Conservation (phyloP, 345 rosid species). For the Rubroshorea leprosula region DNA sequence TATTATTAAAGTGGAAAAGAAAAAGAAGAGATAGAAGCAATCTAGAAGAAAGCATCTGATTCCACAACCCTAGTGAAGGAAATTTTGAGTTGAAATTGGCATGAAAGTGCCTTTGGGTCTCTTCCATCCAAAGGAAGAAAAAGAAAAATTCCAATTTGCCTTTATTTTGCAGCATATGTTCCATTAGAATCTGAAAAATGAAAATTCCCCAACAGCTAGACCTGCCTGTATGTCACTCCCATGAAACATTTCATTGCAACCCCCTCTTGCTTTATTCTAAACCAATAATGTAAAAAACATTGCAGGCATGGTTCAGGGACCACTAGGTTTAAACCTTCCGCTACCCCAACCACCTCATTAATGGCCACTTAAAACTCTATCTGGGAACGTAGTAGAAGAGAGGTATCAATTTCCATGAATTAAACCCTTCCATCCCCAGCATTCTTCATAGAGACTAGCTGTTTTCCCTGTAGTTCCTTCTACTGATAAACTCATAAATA, state of each 20-base stretch:
- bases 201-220: constrained; percentile 1
- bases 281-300: no score
- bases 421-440: neutral
- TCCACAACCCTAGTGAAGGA: constrained; percentile 18
- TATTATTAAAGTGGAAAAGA: neutral
- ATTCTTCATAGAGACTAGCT: neutral
- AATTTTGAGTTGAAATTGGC: constrained; percentile 8
- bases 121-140: constrained; percentile 17
- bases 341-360: constrained; percentile 11
- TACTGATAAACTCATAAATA: neutral
- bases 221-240: no score
- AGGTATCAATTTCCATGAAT: no score
- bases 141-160: neutral
- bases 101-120: constrained; percentile 25
- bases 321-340: constrained; percentile 15
- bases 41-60: constrained; percentile 42
- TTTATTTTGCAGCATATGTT: constrained; percentile 31
- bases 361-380: constrained; percentile 4
- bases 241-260: no score
- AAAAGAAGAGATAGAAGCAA: constrained; percentile 1
- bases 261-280: no score
- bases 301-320: constrained; percentile 18
- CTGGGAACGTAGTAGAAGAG: no score
- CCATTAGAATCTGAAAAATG: constrained; percentile 21
- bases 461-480: neutral